Evolutionary conservation across 306 rosid genomes (phyloP).

Genomic region (Begonia fuchsioides): DNA sequence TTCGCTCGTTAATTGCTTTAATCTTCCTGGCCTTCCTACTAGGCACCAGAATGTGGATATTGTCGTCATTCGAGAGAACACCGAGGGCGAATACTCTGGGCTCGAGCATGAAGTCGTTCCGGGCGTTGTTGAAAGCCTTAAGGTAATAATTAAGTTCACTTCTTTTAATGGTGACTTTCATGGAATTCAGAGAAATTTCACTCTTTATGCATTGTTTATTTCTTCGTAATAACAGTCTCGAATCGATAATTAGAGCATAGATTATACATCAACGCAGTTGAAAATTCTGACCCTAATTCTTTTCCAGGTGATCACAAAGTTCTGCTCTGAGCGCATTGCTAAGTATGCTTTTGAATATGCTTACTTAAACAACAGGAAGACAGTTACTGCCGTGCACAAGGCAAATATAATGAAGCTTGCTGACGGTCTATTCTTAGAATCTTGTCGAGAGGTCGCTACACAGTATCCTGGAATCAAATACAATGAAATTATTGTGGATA

Average conservation of each 20-base stretch:
- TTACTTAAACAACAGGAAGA: constrained; percentile 80
- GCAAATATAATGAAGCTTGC: constrained; percentile 93
- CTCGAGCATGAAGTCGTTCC: constrained; percentile 89
- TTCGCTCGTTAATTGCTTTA: constrained; percentile 69
- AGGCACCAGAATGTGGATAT: constrained; percentile 69
- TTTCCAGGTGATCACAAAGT: constrained; percentile 80
- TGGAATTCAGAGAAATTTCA: no score
- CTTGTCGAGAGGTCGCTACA: constrained; percentile 74
- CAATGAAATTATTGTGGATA: constrained; percentile 75
- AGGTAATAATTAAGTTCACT: constrained; percentile 22
- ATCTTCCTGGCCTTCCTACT: constrained; percentile 56
- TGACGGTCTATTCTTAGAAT: constrained; percentile 75
- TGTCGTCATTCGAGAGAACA: constrained; percentile 75
- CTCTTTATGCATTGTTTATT: no score
- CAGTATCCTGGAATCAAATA: constrained; percentile 51
- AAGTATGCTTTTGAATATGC: constrained; percentile 82
- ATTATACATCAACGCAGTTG: no score
- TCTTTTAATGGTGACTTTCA: no score
- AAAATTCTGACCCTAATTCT: neutral
- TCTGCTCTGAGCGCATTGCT: constrained; percentile 80
- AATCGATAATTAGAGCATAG: no score
- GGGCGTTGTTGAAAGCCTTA: constrained; percentile 86
- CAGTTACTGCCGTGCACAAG: constrained; percentile 94
- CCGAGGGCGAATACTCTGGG: constrained; percentile 83
- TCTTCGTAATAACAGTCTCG: no score